Percentiles rank a stretch among this genome's conserved stretches.
phyloP scores from a whole-genome alignment of 1,284 basidiomycete genomes.

The Papiliotrema laurentii region DNA sequence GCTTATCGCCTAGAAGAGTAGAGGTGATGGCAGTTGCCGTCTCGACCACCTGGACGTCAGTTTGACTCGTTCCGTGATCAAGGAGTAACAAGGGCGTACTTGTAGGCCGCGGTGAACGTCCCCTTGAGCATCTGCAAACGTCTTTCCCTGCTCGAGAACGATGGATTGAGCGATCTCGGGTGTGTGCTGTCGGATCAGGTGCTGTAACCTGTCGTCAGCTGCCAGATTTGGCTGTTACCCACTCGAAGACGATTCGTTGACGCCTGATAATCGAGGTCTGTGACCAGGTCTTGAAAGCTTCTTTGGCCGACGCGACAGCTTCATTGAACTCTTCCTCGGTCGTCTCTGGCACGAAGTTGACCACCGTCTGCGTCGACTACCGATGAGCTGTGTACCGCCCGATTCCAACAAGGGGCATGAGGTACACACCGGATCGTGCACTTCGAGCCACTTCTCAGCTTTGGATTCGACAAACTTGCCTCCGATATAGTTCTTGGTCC shows the following conservation, averaged over 20 bases:
- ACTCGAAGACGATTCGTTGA: constrained; percentile 88
- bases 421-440: constrained; percentile 71
- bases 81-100: constrained; percentile 6
- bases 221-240: constrained; percentile 24
- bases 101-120: constrained; percentile 84
- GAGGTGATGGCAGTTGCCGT: constrained; percentile 77
- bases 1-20: constrained; percentile 78
- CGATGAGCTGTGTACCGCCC: background rate
- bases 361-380: constrained; percentile 80
- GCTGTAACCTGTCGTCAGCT: constrained; percentile 59
- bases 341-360: constrained; percentile 86
- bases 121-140: constrained; percentile 83
- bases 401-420: background rate
- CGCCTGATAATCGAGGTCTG: constrained; percentile 76
- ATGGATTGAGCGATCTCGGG: constrained; percentile 58
- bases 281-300: constrained; percentile 88
- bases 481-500: constrained; percentile 83
- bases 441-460: constrained; percentile 71
- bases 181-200: constrained; percentile 67
- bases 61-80: background rate
- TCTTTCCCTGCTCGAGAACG: constrained; percentile 86
- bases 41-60: constrained; percentile 70
- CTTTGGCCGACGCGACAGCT: constrained; percentile 79
- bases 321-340: constrained; percentile 74
- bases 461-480: constrained; percentile 77